phyloP scores from a whole-genome alignment of 2,329 filamentous ascomycete genomes.

The Phoma sp. region DNA sequence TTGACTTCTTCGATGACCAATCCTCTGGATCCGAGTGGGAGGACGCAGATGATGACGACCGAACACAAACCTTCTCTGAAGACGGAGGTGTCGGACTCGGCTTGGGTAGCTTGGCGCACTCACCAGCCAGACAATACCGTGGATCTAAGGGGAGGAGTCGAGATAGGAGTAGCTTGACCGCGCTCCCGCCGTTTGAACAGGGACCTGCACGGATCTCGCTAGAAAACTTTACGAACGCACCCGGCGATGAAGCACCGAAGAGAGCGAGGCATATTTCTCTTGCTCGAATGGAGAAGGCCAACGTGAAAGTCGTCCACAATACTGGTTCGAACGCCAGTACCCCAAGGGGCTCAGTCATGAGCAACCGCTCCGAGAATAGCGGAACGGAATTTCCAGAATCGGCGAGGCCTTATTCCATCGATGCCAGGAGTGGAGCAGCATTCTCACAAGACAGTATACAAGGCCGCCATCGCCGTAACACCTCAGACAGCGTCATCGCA shows the following conservation, averaged over 20 bases:
- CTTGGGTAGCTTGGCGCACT: constrained; percentile 14
- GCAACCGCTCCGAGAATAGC: constrained; percentile 15
- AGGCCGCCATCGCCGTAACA: constrained; percentile 28
- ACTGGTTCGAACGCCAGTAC: constrained; percentile 26
- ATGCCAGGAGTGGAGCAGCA: not conserved
- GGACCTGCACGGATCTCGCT: constrained; percentile 5
- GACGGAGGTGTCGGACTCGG: constrained; percentile 5
- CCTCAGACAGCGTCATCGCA: constrained; percentile 34
- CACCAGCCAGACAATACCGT: not conserved
- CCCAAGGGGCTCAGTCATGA: constrained; percentile 26
- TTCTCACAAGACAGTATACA: constrained; percentile 4
- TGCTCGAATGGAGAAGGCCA: constrained; percentile 29
- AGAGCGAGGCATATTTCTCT: constrained; percentile 35
- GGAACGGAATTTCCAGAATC: constrained; percentile 10
- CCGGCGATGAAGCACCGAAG: constrained; percentile 13
- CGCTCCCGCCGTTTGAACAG: constrained; percentile 25
- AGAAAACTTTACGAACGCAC: not conserved
- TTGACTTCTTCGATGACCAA: constrained; percentile 40
- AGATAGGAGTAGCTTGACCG: constrained; percentile 21
- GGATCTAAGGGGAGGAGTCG: constrained; percentile 19
- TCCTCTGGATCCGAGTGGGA: constrained; percentile 36
- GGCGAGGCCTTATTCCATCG: constrained; percentile 13
- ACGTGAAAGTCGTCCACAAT: constrained; percentile 33
- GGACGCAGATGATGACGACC: constrained; percentile 27
- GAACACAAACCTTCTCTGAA: constrained; percentile 22